Conservation (phyloP, 1,139 yeast species). For the Zygoascus sp. region DNA sequence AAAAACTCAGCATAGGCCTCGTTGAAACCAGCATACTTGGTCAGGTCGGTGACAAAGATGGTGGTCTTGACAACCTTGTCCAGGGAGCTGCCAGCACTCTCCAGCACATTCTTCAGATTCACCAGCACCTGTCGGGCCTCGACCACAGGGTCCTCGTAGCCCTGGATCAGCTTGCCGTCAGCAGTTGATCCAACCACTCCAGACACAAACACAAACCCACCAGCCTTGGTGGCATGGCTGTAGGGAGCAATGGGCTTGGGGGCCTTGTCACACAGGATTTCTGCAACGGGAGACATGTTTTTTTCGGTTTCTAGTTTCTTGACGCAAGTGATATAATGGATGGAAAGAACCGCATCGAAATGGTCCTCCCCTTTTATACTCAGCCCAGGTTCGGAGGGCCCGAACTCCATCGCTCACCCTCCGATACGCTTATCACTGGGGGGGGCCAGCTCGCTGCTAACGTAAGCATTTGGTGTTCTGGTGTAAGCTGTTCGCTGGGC, state of each 20-base stretch:
- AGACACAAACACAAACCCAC: slow-evolving; percentile 71
- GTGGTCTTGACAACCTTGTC: slow-evolving; percentile 78
- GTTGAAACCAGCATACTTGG: slow-evolving; percentile 73
- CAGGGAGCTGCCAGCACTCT: slow-evolving; percentile 74
- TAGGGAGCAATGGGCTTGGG: slow-evolving; percentile 96
- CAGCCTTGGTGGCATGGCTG: slow-evolving; percentile 81
- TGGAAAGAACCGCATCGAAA: neutral
- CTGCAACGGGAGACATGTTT: slow-evolving; percentile 8
- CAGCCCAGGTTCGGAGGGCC: neutral
- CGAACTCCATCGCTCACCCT: neutral
- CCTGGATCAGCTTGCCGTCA: slow-evolving; percentile 64
- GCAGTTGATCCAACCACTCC: slow-evolving; percentile 91
- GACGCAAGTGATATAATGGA: neutral
- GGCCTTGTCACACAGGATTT: slow-evolving; percentile 38
- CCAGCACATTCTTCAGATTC: slow-evolving; percentile 66
- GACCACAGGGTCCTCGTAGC: slow-evolving; percentile 57
- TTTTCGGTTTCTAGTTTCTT: neutral
- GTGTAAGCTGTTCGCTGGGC: no score
- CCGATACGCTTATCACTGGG: slow-evolving; percentile 1
- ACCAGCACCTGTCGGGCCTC: slow-evolving; percentile 78
- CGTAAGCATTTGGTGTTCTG: no score
- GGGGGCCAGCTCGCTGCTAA: no score
- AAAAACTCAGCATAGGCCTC: slow-evolving; percentile 75
- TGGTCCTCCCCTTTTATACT: slow-evolving; percentile 1
- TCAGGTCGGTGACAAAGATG: slow-evolving; percentile 80